A percentile compares a stretch with the other conserved stretches of the same genome.
Evolutionary conservation across 1,139 yeast genomes (phyloP).

Genomic region (Arxiozyma telluris): DNA sequence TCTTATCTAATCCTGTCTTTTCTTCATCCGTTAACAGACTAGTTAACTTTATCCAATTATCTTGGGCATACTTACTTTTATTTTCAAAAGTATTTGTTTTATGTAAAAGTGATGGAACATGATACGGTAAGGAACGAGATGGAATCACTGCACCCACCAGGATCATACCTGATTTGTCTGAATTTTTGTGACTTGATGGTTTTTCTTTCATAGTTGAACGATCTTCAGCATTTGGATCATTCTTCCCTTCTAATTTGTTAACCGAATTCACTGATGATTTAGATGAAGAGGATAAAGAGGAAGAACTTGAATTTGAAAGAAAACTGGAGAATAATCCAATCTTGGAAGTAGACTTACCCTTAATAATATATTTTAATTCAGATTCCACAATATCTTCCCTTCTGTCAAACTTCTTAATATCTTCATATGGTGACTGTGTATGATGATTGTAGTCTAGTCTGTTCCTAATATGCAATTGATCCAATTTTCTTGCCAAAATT

Average conservation of each 20-base stretch:
- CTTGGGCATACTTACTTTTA: conserved; percentile 24
- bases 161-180: conserved; percentile 21
- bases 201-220: background rate
- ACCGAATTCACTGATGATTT: background rate
- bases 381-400: conserved; percentile 13
- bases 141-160: conserved; percentile 19
- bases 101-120: conserved; percentile 30
- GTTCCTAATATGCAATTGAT: conserved; percentile 16
- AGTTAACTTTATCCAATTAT: conserved; percentile 22
- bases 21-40: conserved; percentile 23
- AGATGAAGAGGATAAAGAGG: background rate
- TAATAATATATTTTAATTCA: conserved; percentile 16
- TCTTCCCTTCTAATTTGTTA: background rate
- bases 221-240: background rate
- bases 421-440: conserved; percentile 7
- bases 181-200: background rate
- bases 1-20: conserved; percentile 17
- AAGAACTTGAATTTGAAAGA: background rate
- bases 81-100: conserved; percentile 24
- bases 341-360: conserved; percentile 12
- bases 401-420: conserved; percentile 9
- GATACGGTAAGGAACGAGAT: conserved; percentile 30
- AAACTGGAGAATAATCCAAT: conserved; percentile 11
- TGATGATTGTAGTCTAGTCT: background rate
- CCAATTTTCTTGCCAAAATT: conserved; percentile 16